Conservation (phyloP, 176 grass and related monocot genomes). For the Dendrocalamus sinicus region DNA sequence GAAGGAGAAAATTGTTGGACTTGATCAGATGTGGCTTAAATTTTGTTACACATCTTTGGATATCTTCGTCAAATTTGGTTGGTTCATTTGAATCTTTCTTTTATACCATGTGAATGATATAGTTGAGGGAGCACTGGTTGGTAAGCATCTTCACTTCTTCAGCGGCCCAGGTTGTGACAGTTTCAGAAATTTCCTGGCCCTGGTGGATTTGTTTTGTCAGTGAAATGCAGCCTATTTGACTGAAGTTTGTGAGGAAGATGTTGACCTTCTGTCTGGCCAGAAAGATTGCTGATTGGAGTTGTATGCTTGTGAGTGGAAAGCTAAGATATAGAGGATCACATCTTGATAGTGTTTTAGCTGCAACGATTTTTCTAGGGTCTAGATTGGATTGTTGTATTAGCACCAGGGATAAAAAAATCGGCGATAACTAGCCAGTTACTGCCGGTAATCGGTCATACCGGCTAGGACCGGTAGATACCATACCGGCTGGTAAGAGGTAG, state of each 20-base stretch:
- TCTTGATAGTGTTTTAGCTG: neutral
- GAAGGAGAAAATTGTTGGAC: neutral
- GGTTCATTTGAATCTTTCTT: neutral
- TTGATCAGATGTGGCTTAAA: neutral
- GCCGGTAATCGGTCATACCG: no score
- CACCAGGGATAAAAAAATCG: no score
- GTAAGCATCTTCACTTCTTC: neutral
- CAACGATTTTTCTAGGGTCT: neutral
- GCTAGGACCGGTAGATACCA: no score
- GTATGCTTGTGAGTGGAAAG: neutral
- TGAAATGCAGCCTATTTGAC: neutral
- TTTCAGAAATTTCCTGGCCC: neutral
- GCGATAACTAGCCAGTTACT: no score
- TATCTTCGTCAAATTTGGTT: conserved; percentile 6
- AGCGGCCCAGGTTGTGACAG: neutral
- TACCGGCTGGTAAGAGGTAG: no score
- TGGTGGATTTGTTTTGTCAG: neutral
- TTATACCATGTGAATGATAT: neutral
- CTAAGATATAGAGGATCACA: neutral
- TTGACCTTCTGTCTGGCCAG: neutral
- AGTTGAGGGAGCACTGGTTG: neutral
- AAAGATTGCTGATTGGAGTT: neutral
- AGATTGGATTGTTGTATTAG: neutral
- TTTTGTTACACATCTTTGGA: neutral
- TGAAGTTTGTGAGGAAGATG: neutral